Evolutionary conservation across 306 rosid species (phyloP), one percentile per base, ranked within the genome.

Genomic region (Clitoria ternatea): DNA sequence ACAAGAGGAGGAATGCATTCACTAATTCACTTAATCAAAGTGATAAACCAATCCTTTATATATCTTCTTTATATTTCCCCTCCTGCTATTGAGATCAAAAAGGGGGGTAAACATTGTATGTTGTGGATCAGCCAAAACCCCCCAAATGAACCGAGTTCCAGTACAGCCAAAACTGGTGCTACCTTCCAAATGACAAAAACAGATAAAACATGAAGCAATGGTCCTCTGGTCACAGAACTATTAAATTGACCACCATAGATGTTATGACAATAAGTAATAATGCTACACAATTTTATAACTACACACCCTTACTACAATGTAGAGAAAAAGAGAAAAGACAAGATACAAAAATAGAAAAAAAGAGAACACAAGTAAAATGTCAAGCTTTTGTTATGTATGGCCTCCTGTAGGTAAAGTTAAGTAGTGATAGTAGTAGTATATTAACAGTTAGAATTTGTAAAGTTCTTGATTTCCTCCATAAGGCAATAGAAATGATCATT

Each of bases 401-500:
- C 88, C 76, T 84, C 62, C 69, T 79, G 70, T 57, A 54, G 84
- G 87, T 84, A 32, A 60, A 77, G 86, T 87, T 82, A 83, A 77
- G 86, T 64, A 77, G 61, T 20, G n/a, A 29, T 61, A 32, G 78
- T 29, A 47, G 55, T 27, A 39, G 56, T 78, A 36, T 83, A 85
- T 83, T 69, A 82, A 78, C 86, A 78, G 83, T 82, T 39, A 77
- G 89, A 65, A 61, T 85, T 83, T 6, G 87, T 90, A 27, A 91
- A 89, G 73, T 54, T 80, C 50, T 80, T 82, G 18, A 91, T 80
- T 82, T 89, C 84, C 49, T 76, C 79, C 91, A 89, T 87, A 17
- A 91, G 87, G 70, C 75, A 68, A 59, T 83, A 82, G 86, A 91
- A 91, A 79, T 91, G 89, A 24, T 85, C 80, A 65, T 91, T 91